Conservation (phyloP, 73 alveolate genomes). For the Symbiodinium pilosum region DNA sequence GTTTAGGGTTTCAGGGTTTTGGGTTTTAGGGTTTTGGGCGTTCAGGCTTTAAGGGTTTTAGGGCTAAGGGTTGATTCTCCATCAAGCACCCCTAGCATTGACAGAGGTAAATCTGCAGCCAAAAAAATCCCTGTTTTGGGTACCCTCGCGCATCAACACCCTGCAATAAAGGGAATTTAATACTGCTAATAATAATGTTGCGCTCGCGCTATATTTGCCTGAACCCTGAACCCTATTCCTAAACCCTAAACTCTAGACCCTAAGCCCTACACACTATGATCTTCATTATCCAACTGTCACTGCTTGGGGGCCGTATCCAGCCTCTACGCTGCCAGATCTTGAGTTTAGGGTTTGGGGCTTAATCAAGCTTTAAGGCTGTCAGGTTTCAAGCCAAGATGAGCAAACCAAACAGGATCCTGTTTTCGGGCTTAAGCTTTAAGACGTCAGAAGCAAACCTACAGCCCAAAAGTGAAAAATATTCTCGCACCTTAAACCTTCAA, state of each 20-base stretch:
- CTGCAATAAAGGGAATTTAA: too few relatives aligned
- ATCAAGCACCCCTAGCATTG: too few relatives aligned
- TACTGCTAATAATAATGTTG: too few relatives aligned
- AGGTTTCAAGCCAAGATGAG: not conserved
- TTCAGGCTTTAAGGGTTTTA: not conserved
- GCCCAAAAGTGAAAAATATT: not conserved
- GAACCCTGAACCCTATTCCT: too few relatives aligned
- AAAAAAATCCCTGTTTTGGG: too few relatives aligned
- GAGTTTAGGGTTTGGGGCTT: not conserved
- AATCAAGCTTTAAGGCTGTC: not conserved
- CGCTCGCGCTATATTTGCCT: too few relatives aligned
- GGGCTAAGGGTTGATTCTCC: not conserved
- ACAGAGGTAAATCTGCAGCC: too few relatives aligned
- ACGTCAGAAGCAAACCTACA: not conserved
- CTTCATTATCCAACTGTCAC: too few relatives aligned
- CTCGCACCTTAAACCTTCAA: not conserved
- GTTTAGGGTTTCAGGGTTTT: not conserved
- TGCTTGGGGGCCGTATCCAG: too few relatives aligned
- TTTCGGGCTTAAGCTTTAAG: not conserved
- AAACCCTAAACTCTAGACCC: too few relatives aligned
- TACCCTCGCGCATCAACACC: too few relatives aligned
- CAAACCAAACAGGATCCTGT: not conserved
- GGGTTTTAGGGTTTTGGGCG: not conserved
- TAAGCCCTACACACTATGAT: too few relatives aligned
- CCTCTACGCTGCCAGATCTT: not conserved